These are phyloP conservation scores for Guyanaporus albipodus DNA, from an alignment of 768 basidiomycete species.

Conservation along the genomic window DNA sequence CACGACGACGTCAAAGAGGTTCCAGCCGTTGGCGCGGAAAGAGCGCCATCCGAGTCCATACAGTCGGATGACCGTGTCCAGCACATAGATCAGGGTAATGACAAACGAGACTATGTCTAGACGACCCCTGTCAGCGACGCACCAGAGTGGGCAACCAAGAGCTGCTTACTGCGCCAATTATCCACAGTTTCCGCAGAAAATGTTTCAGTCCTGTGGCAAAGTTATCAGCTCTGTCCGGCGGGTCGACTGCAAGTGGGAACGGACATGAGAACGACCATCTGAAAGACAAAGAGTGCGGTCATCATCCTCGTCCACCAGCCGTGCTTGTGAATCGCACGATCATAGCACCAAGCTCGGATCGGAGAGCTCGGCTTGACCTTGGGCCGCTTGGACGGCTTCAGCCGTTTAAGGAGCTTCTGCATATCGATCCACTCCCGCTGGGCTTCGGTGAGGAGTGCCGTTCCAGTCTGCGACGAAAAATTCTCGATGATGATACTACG, in stretches of 20 bases:
- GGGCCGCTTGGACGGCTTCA: conserved; percentile 82
- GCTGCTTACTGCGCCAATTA: conserved; percentile 52
- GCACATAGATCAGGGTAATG: conserved; percentile 64
- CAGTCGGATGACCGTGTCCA: conserved; percentile 76
- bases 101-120: conserved; percentile 75
- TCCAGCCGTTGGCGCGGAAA: conserved; percentile 89
- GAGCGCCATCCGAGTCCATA: conserved; percentile 81
- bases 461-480: conserved; percentile 82
- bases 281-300: conserved; percentile 78
- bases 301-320: conserved; percentile 87
- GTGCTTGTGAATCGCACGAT: conserved; percentile 85
- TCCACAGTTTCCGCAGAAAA: conserved; percentile 55
- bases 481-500: conserved; percentile 91
- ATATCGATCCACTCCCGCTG: conserved; percentile 95
- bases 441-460: conserved; percentile 77
- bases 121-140: conserved; percentile 4
- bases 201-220: conserved; percentile 69
- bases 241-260: too few species aligned
- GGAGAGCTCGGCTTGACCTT: conserved; percentile 47
- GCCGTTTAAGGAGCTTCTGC: conserved; percentile 83
- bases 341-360: conserved; percentile 83
- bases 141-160: conserved; percentile 1
- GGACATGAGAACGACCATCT: conserved; percentile 81
- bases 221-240: too few species aligned
- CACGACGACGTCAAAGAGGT: conserved; percentile 81